These are phyloP conservation scores for Tuctoria greenei DNA, from an alignment of 176 grass and related monocot genomes.

Conservation along the genomic window DNA sequence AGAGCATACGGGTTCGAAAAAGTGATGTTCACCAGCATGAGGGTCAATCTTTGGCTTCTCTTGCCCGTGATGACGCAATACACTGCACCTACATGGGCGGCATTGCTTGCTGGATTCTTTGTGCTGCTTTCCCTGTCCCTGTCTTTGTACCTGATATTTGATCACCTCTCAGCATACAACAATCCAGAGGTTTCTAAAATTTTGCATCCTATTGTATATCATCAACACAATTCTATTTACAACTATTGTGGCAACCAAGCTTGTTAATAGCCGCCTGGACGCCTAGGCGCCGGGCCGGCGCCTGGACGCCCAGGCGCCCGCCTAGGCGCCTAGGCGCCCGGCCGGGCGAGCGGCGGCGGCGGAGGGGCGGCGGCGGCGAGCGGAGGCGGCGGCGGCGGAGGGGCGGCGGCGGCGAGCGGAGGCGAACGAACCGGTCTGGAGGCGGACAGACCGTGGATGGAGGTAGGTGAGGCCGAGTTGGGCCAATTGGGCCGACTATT, in stretches of 20 bases:
- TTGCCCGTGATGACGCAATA: conserved; percentile 32
- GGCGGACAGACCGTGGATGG: too few species aligned
- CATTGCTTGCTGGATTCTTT: conserved; percentile 64
- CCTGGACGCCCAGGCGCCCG: too few species aligned
- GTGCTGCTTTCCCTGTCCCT: conserved; percentile 57
- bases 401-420: too few species aligned
- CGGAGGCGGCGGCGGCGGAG: too few species aligned
- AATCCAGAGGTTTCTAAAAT: conserved; percentile 68
- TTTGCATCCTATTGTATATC: not conserved
- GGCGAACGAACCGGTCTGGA: too few species aligned
- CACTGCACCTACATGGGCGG: conserved; percentile 62
- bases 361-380: too few species aligned
- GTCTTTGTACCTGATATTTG: conserved; percentile 76
- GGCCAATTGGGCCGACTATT: too few species aligned
- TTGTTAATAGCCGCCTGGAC: too few species aligned
- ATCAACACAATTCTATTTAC: not conserved
- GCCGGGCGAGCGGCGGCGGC: too few species aligned
- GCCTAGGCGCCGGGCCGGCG: too few species aligned
- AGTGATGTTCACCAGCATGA: conserved; percentile 18
- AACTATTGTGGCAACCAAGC: not conserved
- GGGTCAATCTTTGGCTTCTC: conserved; percentile 48
- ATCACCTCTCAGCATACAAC: conserved; percentile 87
- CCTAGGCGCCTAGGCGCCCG: too few species aligned
- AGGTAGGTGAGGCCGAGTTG: too few species aligned
- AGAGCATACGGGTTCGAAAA: conserved; percentile 16